A percentile compares a stretch with the other conserved stretches of the same genome.
phyloP scores from a whole-genome alignment of 352 stramenopile genomes.

The Pythium chondricola region DNA sequence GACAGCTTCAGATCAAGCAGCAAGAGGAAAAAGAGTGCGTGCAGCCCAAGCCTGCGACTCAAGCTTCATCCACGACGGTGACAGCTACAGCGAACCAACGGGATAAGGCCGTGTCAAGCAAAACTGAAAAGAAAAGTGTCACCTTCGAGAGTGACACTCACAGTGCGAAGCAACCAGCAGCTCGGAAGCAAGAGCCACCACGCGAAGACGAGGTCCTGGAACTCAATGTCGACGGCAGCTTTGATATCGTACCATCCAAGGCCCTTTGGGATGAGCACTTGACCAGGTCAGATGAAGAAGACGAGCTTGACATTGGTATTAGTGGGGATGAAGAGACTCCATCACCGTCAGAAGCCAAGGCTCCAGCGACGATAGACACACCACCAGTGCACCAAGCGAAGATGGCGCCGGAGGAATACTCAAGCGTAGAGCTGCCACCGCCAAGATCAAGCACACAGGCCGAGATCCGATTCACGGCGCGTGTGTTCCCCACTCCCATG shows the following conservation, averaged over 20 bases:
- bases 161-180: not conserved
- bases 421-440: slow-evolving; percentile 25
- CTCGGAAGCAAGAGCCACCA: not conserved
- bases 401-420: slow-evolving; percentile 1
- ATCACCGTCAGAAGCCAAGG: not conserved
- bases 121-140: not conserved
- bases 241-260: slow-evolving; percentile 27
- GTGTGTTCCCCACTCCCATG: slow-evolving; percentile 68
- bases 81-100: not conserved
- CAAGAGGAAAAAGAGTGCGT: slow-evolving; percentile 10
- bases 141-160: slow-evolving; percentile 1
- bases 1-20: slow-evolving; percentile 28
- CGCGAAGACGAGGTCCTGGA: slow-evolving; percentile 30
- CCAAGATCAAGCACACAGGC: slow-evolving; percentile 36
- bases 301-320: slow-evolving; percentile 3
- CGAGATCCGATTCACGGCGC: slow-evolving; percentile 69
- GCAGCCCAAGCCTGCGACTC: too few species aligned
- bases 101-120: slow-evolving; percentile 17
- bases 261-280: slow-evolving; percentile 1
- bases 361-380: too few species aligned
- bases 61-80: too few species aligned
- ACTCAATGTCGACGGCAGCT: slow-evolving; percentile 41
- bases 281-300: slow-evolving; percentile 1
- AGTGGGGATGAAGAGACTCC: not conserved
- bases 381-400: too few species aligned